Conservation (phyloP, 2,329 filamentous ascomycete species). For the Escovopsis sp. region DNA sequence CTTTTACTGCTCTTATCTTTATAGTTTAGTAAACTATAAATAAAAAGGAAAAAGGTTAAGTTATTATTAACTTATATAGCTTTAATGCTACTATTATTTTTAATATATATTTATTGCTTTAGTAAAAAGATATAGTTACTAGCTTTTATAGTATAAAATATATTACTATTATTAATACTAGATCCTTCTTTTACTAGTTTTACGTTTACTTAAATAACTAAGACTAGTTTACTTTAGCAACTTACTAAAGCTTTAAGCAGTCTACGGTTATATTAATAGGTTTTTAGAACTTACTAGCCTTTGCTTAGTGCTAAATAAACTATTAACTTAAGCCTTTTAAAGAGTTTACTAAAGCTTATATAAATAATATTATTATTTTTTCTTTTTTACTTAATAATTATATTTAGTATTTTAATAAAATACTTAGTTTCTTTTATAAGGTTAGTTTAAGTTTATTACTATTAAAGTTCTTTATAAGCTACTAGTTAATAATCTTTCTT, state of each 20-base stretch:
- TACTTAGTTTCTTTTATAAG: neutral
- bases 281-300: no score
- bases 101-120: neutral
- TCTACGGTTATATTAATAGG: neutral
- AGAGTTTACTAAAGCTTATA: no score
- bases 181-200: no score
- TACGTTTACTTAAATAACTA: neutral
- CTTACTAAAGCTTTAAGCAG: constrained; percentile 1
- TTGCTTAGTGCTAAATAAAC: no score
- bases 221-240: neutral
- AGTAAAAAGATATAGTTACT: no score
- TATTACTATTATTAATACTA: neutral
- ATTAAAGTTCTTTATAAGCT: neutral
- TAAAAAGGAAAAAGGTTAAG: no score
- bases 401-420: neutral
- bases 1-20: no score
- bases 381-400: no score
- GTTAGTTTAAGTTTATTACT: neutral
- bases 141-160: neutral
- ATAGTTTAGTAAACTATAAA: no score
- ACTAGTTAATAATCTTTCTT: neutral
- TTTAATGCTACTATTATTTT: neutral
- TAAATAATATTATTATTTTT: no score
- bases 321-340: no score
- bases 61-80: no score